Base-by-base conservation (phyloP, 2,329 filamentous ascomycete species). In the Cercospora canescens region DNA sequence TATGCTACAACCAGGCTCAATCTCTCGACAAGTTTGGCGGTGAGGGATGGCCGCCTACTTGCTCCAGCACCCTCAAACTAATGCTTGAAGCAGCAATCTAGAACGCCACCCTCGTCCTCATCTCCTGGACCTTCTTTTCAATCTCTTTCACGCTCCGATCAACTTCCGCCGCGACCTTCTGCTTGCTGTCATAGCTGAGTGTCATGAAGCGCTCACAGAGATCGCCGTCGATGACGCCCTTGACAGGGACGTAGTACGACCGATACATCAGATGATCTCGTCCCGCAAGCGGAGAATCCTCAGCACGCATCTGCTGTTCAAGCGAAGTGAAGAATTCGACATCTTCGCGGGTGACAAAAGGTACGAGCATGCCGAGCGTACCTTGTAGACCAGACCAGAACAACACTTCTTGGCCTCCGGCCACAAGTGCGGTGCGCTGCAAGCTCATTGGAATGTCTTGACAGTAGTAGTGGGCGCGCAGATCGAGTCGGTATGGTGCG, bases 291-390 rank as follows among this genome's bases (percentile, higher is more conserved):
- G 94, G 94, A 37, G 94, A 86, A 75, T 97, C 94, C 76, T 97
- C 93, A 12, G 87, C 88, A 56, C 94, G 87, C 77, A 99, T 85
- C 75, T 96, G 92, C 76, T 91, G 89, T 81, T 99, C 95, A 26
- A 99, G 85, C 67, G 88, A 93, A 78, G 97, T 94, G 87, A 99
- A 99, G 81, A 99, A 98, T 78, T 98, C 95, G 58, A 96, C 92
- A 74, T 98, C 94, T 76, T 98, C 94, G 39, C 96, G 91, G 69
- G 89, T 91, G 55, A 93, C 84, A 76, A 99, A 98, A 0, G 96
- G 95, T 55, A 99, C 91, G 56, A 99, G 85, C 61, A 97, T 92
- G 57, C 94, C 95, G 41, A 99, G 88, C 0, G 95, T 98, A 57
- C 95, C 96, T 80, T 97, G 94, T 18, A 99, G 84, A 21, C 96